Evolutionary conservation across 2,329 filamentous ascomycete genomes (phyloP).

Genomic region (Paraphaeosphaeria sporulosa): DNA sequence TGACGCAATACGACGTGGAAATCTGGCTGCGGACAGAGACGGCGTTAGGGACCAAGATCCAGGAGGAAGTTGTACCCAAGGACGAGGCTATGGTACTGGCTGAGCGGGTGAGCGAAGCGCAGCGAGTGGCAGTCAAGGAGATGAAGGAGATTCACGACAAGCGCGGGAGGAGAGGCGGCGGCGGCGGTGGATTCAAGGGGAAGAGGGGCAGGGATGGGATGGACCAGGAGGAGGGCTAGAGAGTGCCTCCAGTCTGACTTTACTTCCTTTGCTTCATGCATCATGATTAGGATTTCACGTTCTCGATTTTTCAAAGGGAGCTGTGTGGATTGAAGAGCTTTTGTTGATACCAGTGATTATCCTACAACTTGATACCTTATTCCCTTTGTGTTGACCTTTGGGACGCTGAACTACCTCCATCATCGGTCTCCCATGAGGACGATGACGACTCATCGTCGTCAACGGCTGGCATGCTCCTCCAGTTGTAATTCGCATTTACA

Average conservation of each 20-base stretch:
- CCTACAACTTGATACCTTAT: neutral
- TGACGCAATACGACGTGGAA: conserved; percentile 88
- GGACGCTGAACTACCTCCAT: too few relatives aligned
- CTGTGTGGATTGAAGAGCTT: neutral
- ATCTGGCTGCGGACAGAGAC: conserved; percentile 83
- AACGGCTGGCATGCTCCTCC: neutral
- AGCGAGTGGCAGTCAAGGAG: conserved; percentile 78
- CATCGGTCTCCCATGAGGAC: too few relatives aligned
- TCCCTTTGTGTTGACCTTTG: too few relatives aligned
- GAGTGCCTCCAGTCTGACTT: too few relatives aligned
- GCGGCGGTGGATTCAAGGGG: conserved; percentile 55
- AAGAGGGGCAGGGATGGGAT: conserved; percentile 69
- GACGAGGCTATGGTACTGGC: conserved; percentile 87
- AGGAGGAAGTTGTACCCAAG: conserved; percentile 73
- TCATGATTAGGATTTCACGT: neutral
- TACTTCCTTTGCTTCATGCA: too few relatives aligned
- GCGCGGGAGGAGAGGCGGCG: conserved; percentile 63
- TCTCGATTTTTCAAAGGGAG: neutral
- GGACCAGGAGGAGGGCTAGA: conserved; percentile 75
- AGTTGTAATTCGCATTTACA: too few relatives aligned
- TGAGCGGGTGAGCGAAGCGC: conserved; percentile 80
- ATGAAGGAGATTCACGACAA: conserved; percentile 83
- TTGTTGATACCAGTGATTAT: neutral
- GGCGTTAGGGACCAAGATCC: conserved; percentile 78
- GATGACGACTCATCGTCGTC: neutral